Evolutionary conservation across 2,329 filamentous ascomycete genomes (phyloP).

Genomic region (Alternaria burnsii): DNA sequence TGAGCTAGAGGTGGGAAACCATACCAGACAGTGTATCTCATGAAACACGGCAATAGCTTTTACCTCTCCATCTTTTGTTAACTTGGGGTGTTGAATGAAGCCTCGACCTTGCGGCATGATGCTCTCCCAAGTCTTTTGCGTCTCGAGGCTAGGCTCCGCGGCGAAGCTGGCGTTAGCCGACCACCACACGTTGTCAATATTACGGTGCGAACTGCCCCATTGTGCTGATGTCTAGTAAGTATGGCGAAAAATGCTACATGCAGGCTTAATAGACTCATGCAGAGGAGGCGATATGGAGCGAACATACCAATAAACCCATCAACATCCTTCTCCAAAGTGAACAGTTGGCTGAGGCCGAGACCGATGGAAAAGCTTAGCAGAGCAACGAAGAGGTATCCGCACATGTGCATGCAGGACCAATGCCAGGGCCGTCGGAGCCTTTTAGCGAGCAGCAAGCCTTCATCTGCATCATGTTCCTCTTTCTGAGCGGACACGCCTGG

Average conservation of each 20-base stretch:
- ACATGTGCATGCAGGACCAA: background rate
- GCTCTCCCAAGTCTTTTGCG: constrained; percentile 2
- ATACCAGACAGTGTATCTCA: constrained; percentile 19
- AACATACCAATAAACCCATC: constrained; percentile 17
- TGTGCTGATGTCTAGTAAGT: constrained; percentile 6
- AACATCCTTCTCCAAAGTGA: constrained; percentile 4
- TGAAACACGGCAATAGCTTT: constrained; percentile 16
- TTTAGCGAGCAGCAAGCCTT: background rate
- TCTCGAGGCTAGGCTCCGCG: constrained; percentile 52
- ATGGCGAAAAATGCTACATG: background rate
- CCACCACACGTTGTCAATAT: constrained; percentile 12
- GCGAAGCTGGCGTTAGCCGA: constrained; percentile 57
- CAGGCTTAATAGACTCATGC: too few species aligned
- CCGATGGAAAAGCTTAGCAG: constrained; percentile 10
- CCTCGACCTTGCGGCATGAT: constrained; percentile 13
- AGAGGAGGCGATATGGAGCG: background rate
- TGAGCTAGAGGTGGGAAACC: background rate
- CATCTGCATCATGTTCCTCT: background rate
- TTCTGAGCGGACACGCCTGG: background rate
- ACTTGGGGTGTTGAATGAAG: constrained; percentile 4
- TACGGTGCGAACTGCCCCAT: constrained; percentile 6
- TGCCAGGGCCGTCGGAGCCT: background rate
- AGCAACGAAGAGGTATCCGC: constrained; percentile 3
- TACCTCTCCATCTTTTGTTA: background rate
- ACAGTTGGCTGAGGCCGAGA: constrained; percentile 1